Base-by-base conservation (phyloP, 108 stramenopile genomes). In the Cyclotella cryptica region DNA sequence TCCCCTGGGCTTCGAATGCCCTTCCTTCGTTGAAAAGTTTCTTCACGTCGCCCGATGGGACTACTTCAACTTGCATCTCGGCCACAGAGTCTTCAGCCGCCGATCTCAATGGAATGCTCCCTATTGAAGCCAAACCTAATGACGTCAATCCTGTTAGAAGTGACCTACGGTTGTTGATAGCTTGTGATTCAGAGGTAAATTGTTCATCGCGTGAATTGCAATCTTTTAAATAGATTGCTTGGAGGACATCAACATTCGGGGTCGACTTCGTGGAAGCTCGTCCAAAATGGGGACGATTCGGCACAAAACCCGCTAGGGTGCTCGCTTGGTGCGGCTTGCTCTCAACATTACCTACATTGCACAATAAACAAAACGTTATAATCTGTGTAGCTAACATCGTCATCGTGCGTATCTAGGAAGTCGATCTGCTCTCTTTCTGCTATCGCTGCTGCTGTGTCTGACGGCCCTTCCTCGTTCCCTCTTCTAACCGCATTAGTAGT, bases 11-110 rank as follows among this genome's bases (percentile, higher is more conserved):
- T 76, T 94, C 93, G 18, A 89, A 65, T 27, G 89, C 91, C 62
- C 93, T 72, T 0, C 89, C 93, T 61, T 92, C 89, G 40, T 89
- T 92, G 77, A 91, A 94, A 8, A 92, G 61, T 47, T 88, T 81
- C 66, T 77, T 74, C 3, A 83, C 62, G 18, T 82, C 81, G 18
- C 74, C 74, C 10, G 45, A 71, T 22, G 81, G 68, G 44, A 72
- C 5, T 12, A 57, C 55, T 26, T 57, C 54, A 26, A 82, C 72
- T 46, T 74, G 68, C 3, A 75, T 68, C 28, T 69, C 60, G 22
- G 69, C 43, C 4, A 40, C 61, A 14, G 14, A 27, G 26, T 62
- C 61, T 62, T 40, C 14, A 9, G 40, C 61, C 41, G 12, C 29
- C 41, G 61, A 62, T 41, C 12, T 62, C 29, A 41, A 62, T 40